Evolutionary conservation across 2,329 filamentous ascomycete species (phyloP), one percentile per base, ranked within the genome.

Genomic region (Fusarium lateritium): DNA sequence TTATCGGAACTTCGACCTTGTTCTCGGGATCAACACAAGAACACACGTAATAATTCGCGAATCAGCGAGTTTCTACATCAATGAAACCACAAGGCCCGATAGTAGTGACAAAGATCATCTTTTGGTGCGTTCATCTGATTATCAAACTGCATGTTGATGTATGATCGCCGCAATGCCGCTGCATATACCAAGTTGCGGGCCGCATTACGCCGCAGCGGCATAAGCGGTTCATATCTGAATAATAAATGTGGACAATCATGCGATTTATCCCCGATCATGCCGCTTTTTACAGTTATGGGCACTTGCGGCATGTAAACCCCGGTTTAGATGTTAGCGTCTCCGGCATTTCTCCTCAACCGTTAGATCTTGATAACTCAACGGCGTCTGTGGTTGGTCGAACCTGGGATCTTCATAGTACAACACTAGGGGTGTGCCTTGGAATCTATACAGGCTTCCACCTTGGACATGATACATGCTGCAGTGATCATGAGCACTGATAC

Each of bases 171-270:
- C 58, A 34, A 26, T 9, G 58, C 31, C 51, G 49, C 47, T 17
- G 5, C 26, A 6, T 34, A 42, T 39, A 39, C 51, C 45, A 10
- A 36, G 19, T 21, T 65, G 65, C 64, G 65, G 65, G 22, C 65
- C 65, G 65, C 52, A 45, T 3, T 3, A 40, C 13, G 51, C 65
- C 64, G 64, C 64, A 43, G 59, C 47, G 52, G 65, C 65, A 24
- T 39, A 19, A 19, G 19, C 15, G 14, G 5, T n/a, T 24, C 8
- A 4, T 17, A 38, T 15, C 36, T 5, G 17, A 40, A 8, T 15
- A 13, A 7, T 9, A n/a, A 9, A 43, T 49, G 60, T 58, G 59
- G 61, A 56, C 61, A 21, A 64, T 64, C 59, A 64, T 31, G 28
- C 44, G 43, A 64, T 64, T 19, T 28, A 4, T 26, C 19, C 36